Evolutionary conservation across 208 protist genomes (phyloP).

Genomic region (Balamuthia mandrillaris): DNA sequence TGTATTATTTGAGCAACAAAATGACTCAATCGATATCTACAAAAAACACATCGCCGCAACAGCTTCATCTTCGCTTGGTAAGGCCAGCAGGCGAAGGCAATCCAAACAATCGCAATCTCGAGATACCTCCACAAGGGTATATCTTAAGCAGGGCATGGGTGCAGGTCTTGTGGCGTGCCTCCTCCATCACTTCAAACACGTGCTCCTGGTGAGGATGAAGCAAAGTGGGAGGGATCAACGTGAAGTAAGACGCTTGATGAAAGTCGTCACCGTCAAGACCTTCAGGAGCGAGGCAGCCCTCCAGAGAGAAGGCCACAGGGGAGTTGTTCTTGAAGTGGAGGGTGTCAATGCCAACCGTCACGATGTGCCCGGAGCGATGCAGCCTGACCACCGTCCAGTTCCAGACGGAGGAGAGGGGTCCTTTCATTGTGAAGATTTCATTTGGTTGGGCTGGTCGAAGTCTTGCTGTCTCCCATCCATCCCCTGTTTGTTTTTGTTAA

Average conservation of each 20-base stretch:
- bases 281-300: not conserved
- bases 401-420: not conserved
- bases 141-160: constrained; percentile 33
- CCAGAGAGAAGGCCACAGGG: constrained; percentile 20
- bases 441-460: not conserved
- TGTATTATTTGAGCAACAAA: too few relatives aligned
- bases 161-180: not conserved
- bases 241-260: not conserved
- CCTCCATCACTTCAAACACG: not conserved
- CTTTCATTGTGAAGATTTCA: not conserved
- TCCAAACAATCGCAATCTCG: constrained; percentile 1
- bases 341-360: constrained; percentile 1
- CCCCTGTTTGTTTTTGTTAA: too few relatives aligned
- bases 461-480: constrained; percentile 21
- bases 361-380: not conserved
- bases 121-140: constrained; percentile 27
- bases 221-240: not conserved
- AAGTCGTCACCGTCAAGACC: constrained; percentile 12
- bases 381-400: constrained; percentile 24
- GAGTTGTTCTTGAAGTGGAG: constrained; percentile 30
- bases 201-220: constrained; percentile 4
- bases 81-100: too few relatives aligned
- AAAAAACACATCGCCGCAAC: too few relatives aligned
- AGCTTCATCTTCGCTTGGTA: too few relatives aligned
- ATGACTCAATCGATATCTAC: too few relatives aligned